Percentiles rank a stretch among this genome's conserved stretches.
These are phyloP conservation scores for Singerocomus inundabilis DNA, from an alignment of 1,284 basidiomycete species.

Conservation along the genomic window DNA sequence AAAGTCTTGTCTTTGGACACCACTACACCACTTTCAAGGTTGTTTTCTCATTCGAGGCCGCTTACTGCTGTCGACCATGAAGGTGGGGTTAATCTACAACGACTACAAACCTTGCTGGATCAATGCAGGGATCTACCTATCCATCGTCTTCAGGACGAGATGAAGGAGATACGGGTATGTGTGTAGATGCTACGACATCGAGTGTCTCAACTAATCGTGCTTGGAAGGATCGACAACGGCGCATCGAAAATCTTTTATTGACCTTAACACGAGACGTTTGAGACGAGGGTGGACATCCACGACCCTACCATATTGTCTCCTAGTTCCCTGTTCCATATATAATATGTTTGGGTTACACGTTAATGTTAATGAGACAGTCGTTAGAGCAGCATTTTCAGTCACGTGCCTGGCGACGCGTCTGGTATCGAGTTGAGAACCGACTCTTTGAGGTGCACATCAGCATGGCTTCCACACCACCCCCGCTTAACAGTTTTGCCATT, in stretches of 20 bases:
- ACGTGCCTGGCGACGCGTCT: slow-evolving; percentile 19
- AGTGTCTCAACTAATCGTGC: slow-evolving; percentile 1
- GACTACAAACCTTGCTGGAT: slow-evolving; percentile 60
- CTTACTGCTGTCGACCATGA: slow-evolving; percentile 22
- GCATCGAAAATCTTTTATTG: slow-evolving; percentile 70
- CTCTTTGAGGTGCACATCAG: background rate
- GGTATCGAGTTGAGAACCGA: background rate
- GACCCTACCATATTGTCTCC: background rate
- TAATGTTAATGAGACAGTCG: background rate
- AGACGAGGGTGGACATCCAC: slow-evolving; percentile 13
- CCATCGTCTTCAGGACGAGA: slow-evolving; percentile 65
- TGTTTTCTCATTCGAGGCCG: slow-evolving; percentile 26
- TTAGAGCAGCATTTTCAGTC: slow-evolving; percentile 4
- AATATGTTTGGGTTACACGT: background rate
- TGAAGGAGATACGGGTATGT: slow-evolving; percentile 74
- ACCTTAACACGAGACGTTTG: slow-evolving; percentile 51
- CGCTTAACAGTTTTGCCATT: slow-evolving; percentile 27
- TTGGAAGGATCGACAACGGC: slow-evolving; percentile 67
- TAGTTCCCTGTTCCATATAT: background rate
- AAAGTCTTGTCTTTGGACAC: slow-evolving; percentile 32
- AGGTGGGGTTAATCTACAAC: slow-evolving; percentile 45
- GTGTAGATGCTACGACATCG: background rate
- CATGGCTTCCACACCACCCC: slow-evolving; percentile 36
- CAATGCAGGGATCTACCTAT: slow-evolving; percentile 62
- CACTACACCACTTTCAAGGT: slow-evolving; percentile 27